These are phyloP conservation scores for Dendrocalamus latiflorus DNA, from an alignment of 202 grass and related monocot species.

Conservation along the genomic window DNA sequence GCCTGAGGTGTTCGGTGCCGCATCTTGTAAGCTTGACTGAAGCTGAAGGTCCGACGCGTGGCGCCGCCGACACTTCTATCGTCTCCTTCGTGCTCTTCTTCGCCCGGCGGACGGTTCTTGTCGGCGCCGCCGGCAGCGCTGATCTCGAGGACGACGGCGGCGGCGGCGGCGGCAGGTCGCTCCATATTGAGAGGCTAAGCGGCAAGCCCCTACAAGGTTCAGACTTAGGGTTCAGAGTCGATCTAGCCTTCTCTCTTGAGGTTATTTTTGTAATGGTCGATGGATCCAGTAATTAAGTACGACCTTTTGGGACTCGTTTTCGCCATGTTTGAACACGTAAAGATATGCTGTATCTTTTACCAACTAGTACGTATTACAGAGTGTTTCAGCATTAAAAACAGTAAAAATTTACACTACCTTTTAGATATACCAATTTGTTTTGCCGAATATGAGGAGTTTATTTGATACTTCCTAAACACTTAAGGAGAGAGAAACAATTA, in stretches of 20 bases:
- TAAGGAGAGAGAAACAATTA: too few relatives aligned
- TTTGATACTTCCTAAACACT: too few relatives aligned
- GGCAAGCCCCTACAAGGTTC: not conserved
- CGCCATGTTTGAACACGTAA: not conserved
- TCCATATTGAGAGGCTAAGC: not conserved
- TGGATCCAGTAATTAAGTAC: not conserved
- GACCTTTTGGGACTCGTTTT: not conserved
- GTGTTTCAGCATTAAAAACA: too few relatives aligned
- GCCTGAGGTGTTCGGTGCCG: slow-evolving; percentile 9
- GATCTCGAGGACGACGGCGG: slow-evolving; percentile 14
- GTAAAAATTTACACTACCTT: too few relatives aligned
- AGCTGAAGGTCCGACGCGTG: not conserved
- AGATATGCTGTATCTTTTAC: not conserved
- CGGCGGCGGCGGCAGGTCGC: not conserved
- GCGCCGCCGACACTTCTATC: not conserved
- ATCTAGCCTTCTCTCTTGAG: not conserved
- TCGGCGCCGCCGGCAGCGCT: not conserved
- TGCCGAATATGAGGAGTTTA: too few relatives aligned
- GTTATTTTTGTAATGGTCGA: not conserved
- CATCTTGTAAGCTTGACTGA: slow-evolving; percentile 32
- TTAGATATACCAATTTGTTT: too few relatives aligned
- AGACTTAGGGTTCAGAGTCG: not conserved
- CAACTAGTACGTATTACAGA: too few relatives aligned
- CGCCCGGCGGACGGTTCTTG: not conserved
- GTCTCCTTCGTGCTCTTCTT: not conserved